Evolutionary conservation across 352 stramenopile genomes (phyloP), one percentile per base, ranked within the genome.

Genomic region (Globisporangium acanthophoron): DNA sequence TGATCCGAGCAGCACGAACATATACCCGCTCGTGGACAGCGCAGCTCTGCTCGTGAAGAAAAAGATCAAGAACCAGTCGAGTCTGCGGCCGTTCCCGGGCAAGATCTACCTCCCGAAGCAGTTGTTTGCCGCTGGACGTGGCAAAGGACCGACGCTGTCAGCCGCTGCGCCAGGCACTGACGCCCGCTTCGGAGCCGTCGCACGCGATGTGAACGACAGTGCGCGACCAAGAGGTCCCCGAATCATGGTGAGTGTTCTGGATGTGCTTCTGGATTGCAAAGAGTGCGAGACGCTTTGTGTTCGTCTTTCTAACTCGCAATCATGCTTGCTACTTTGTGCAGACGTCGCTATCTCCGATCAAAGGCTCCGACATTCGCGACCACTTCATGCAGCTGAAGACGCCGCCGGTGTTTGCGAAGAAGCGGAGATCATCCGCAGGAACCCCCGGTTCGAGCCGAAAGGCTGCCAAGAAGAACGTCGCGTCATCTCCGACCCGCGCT

Each of bases 11-110:
- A 67, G 60, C 9, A 70, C 67, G 15, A 61, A 71, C 37, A 80
- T 91, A 33, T 90, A 90, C 58, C 71, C 80, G 16, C 56, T 93
- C 16, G 70, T 92, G 31, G 81, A 88, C 31, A 86, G 64, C 21
- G 66, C 71, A 1, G 78, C 80, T 0, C 40, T 62, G 1, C 48
- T 90, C 24, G 66, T 96, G 31, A 90, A 90, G 58, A 88, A 87
- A 41, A 85, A 86, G 44, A 94, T 96, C 58, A 90, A 91, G 67
- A 90, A 85, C 3, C 84, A 90, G 61, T 85, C 79, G 11, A 92
- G 92, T 61, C 58, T 96, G 51, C 88, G 90, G 62, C 59, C 84
- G 21, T 96, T 88, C 44, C 86, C 86, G 4, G 86, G 86, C 8
- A 85, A 81, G 56, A 93, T 95, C 43, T 95, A 80, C 58, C 62